A percentile compares a stretch with the other conserved stretches of the same genome.
Conservation (phyloP, 352 stramenopile genomes). For the Globisporangium nunn region DNA sequence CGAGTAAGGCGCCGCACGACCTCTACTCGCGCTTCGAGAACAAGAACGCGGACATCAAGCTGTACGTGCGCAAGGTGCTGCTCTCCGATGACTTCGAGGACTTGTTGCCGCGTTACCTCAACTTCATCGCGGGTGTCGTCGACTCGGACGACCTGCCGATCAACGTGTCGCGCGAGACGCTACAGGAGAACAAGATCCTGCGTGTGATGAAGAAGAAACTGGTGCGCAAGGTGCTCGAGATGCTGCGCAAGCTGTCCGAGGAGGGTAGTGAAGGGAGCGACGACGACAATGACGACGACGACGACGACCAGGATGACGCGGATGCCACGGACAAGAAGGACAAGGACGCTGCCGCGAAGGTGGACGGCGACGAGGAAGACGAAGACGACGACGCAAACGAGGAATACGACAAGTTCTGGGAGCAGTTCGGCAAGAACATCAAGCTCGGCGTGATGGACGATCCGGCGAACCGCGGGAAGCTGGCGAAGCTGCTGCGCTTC, state of each 20-base stretch:
- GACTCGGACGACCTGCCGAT: conserved; percentile 99
- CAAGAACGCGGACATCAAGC: conserved; percentile 99
- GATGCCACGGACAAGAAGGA: conserved; percentile 58
- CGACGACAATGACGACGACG: conserved; percentile 40
- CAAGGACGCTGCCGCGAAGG: conserved; percentile 72
- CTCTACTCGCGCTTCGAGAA: conserved; percentile 98
- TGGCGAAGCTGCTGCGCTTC: conserved; percentile 97
- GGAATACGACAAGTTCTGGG: conserved; percentile 97
- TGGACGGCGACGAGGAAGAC: conserved; percentile 27
- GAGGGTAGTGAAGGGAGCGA: conserved; percentile 87
- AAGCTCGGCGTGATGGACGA: conserved; percentile 99
- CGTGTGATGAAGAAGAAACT: conserved; percentile 99
- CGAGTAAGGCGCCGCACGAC: conserved; percentile 98
- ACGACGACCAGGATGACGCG: conserved; percentile 39
- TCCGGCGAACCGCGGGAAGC: conserved; percentile 89
- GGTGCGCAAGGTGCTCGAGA: conserved; percentile 98
- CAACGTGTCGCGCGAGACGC: conserved; percentile 99
- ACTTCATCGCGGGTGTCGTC: conserved; percentile 99
- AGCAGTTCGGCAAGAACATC: conserved; percentile 96
- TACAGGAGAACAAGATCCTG: conserved; percentile 99
- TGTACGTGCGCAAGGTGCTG: conserved; percentile 99
- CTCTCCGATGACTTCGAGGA: conserved; percentile 99
- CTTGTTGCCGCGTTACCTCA: conserved; percentile 99
- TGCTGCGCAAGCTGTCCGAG: conserved; percentile 98
- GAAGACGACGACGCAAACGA: conserved; percentile 65